Conservation (phyloP, 768 basidiomycete species). For the Boletus sensibilis region DNA sequence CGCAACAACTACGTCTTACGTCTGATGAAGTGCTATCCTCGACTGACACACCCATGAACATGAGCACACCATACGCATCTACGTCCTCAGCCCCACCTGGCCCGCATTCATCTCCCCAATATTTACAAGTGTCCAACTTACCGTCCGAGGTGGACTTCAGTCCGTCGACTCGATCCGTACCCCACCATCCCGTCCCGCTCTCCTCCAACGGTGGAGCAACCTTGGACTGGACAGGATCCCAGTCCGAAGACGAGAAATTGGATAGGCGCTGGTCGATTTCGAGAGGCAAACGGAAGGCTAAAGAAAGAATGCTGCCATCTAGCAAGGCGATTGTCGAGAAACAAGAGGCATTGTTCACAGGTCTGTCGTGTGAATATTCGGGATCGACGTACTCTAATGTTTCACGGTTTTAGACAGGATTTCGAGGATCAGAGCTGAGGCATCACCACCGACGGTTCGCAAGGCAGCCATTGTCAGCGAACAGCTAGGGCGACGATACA, state of each 20-base stretch:
- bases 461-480: slow-evolving; percentile 65
- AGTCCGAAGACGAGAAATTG: slow-evolving; percentile 51
- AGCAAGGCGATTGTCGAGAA: slow-evolving; percentile 50
- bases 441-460: slow-evolving; percentile 53
- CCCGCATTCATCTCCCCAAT: slow-evolving; percentile 20
- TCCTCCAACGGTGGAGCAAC: slow-evolving; percentile 69
- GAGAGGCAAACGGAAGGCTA: slow-evolving; percentile 54
- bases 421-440: slow-evolving; percentile 46
- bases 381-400: neutral
- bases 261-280: slow-evolving; percentile 65
- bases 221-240: slow-evolving; percentile 69
- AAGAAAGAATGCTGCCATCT: slow-evolving; percentile 44
- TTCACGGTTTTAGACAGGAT: slow-evolving; percentile 50
- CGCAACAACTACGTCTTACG: slow-evolving; percentile 21
- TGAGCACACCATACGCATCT: slow-evolving; percentile 31
- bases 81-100: slow-evolving; percentile 26
- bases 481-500: slow-evolving; percentile 67
- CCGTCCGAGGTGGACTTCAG: slow-evolving; percentile 65
- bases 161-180: slow-evolving; percentile 52
- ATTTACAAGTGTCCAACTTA: slow-evolving; percentile 18
- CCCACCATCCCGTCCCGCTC: slow-evolving; percentile 63
- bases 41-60: slow-evolving; percentile 27
- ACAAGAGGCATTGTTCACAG: slow-evolving; percentile 56
- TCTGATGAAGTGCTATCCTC: slow-evolving; percentile 25
- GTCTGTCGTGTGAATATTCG: slow-evolving; percentile 35